Conservation (phyloP, 2,329 filamentous ascomycete genomes). For the Fusarium continuum region DNA sequence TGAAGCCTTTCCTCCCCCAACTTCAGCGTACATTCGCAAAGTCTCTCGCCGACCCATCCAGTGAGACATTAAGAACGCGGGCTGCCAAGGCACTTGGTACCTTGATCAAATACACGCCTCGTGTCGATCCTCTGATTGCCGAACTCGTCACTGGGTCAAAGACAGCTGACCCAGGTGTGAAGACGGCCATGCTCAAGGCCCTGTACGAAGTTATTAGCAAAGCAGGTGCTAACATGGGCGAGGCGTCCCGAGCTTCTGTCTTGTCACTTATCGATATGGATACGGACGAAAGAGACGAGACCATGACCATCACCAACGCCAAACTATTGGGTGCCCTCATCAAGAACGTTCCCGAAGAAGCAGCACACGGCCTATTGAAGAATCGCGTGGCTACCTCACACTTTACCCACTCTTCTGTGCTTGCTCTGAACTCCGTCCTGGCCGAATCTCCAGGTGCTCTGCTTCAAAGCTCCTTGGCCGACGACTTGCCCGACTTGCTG, state of each 20-base stretch:
- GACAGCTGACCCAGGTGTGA: conserved; percentile 84
- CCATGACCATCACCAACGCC: conserved; percentile 89
- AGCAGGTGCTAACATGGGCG: conserved; percentile 93
- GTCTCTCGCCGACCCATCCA: conserved; percentile 90
- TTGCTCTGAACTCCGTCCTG: conserved; percentile 89
- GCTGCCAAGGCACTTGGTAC: conserved; percentile 95
- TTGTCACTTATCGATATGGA: conserved; percentile 89
- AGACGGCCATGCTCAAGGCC: conserved; percentile 95
- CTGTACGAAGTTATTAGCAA: conserved; percentile 96
- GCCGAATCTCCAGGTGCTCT: conserved; percentile 80
- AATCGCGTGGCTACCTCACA: conserved; percentile 81
- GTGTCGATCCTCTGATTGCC: conserved; percentile 90
- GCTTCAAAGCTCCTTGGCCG: conserved; percentile 69
- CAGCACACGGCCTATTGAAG: conserved; percentile 67
- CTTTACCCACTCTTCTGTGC: conserved; percentile 79
- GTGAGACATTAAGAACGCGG: conserved; percentile 84
- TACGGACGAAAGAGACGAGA: conserved; percentile 75
- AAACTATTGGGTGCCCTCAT: conserved; percentile 89
- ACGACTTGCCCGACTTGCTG: conserved; percentile 80
- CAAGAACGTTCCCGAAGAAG: conserved; percentile 81
- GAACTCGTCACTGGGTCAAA: conserved; percentile 97
- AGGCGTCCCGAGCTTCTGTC: conserved; percentile 85
- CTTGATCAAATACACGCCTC: conserved; percentile 92
- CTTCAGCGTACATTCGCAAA: conserved; percentile 97
- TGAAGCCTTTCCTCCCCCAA: conserved; percentile 97